These are phyloP conservation scores for Trifolium repens DNA, from an alignment of 306 rosid genomes.

Conservation along the genomic window DNA sequence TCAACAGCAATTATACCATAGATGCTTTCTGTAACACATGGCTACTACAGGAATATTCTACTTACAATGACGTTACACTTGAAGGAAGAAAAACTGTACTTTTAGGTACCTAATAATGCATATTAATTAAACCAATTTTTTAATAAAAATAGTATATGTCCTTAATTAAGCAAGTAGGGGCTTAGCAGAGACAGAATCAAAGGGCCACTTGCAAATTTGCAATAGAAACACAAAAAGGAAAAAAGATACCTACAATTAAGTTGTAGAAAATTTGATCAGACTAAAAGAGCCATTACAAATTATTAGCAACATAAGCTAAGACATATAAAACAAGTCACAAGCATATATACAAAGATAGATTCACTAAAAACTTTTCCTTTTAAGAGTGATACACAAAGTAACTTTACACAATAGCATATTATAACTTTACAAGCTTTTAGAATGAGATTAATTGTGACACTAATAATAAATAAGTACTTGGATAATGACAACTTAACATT, in stretches of 20 bases:
- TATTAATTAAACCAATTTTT: conserved; percentile 5
- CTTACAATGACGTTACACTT: conserved; percentile 34
- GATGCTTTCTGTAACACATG: conserved; percentile 42
- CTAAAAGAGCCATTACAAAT: background rate
- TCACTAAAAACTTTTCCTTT: conserved; percentile 34
- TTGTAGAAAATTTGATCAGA: conserved; percentile 32
- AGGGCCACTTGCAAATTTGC: conserved; percentile 12
- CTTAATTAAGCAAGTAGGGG: conserved; percentile 15
- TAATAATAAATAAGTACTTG: background rate
- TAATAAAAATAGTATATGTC: background rate
- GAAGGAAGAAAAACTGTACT: conserved; percentile 36
- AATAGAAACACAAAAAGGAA: background rate
- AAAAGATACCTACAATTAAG: conserved; percentile 10
- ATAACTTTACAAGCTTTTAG: conserved; percentile 29
- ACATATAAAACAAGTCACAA: conserved; percentile 20
- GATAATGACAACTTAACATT: conserved; percentile 41
- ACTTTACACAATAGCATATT: conserved; percentile 32
- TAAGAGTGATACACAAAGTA: conserved; percentile 29
- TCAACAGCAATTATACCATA: conserved; percentile 45
- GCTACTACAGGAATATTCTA: conserved; percentile 48
- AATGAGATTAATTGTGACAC: conserved; percentile 33
- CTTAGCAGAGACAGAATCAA: background rate
- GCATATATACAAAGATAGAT: conserved; percentile 22
- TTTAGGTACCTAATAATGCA: conserved; percentile 34
- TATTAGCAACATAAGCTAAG: conserved; percentile 11